Conservation (phyloP, 805 yeast genomes). For the Myxozyma lipomycoides region DNA sequence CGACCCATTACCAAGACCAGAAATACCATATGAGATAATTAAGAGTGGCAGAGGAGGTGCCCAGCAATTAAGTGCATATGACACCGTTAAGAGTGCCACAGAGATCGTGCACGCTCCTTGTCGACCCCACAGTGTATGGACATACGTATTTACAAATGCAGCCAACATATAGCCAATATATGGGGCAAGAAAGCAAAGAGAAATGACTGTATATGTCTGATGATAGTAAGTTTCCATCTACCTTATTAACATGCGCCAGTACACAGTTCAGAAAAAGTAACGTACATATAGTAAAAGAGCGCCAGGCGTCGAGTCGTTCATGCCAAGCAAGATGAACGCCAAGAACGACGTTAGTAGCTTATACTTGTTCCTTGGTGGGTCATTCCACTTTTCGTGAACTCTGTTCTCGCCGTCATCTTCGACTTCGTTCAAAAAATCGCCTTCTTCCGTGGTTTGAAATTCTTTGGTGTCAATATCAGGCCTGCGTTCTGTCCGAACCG, state of each 20-base stretch:
- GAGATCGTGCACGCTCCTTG: constrained; percentile 43
- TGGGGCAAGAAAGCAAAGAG: constrained; percentile 54
- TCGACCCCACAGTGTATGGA: constrained; percentile 44
- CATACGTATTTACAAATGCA: constrained; percentile 47
- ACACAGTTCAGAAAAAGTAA: constrained; percentile 34
- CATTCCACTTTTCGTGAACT: constrained; percentile 11
- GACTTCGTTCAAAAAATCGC: constrained; percentile 5
- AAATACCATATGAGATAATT: constrained; percentile 51
- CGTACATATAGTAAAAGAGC: constrained; percentile 7
- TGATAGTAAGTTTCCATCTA: constrained; percentile 48
- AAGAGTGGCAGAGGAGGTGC: constrained; percentile 51
- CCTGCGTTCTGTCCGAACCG: no score
- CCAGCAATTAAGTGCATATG: constrained; percentile 46
- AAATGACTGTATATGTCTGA: constrained; percentile 50
- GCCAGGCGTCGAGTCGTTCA: constrained; percentile 55
- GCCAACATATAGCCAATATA: constrained; percentile 53
- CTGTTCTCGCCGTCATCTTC: constrained; percentile 2
- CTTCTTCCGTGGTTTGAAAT: background rate
- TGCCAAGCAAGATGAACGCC: constrained; percentile 26
- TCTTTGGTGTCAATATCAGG: no score
- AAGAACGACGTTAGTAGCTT: constrained; percentile 10
- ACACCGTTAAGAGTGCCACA: constrained; percentile 37
- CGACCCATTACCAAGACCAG: constrained; percentile 53
- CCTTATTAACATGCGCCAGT: constrained; percentile 36
- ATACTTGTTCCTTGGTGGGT: constrained; percentile 10